Evolutionary conservation across 352 stramenopile genomes (phyloP).

Genomic region (Plasmopara muralis): DNA sequence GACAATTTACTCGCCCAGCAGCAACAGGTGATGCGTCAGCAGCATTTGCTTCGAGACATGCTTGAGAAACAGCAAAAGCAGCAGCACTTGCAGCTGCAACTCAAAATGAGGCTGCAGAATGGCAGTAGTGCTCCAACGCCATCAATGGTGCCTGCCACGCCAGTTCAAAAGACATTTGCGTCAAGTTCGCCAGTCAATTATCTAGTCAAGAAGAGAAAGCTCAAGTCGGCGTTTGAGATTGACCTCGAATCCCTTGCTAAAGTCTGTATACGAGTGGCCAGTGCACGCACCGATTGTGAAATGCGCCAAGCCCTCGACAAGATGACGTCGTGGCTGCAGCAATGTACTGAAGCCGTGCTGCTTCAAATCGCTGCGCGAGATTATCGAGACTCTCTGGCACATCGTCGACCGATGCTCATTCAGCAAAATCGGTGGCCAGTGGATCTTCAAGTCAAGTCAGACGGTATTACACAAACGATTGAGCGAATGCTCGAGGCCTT

Average conservation of each 20-base stretch:
- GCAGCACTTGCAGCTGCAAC: slow-evolving; percentile 19
- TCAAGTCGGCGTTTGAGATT: slow-evolving; percentile 32
- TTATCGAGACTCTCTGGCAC: slow-evolving; percentile 33
- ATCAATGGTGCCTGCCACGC: slow-evolving; percentile 1
- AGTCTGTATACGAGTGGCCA: slow-evolving; percentile 41
- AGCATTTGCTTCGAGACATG: slow-evolving; percentile 35
- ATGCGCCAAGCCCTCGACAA: slow-evolving; percentile 51
- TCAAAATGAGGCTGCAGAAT: slow-evolving; percentile 22
- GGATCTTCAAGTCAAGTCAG: slow-evolving; percentile 59
- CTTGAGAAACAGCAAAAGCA: slow-evolving; percentile 32
- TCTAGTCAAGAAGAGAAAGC: slow-evolving; percentile 34
- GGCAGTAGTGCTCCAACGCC: slow-evolving; percentile 5
- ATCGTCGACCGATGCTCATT: slow-evolving; percentile 33
- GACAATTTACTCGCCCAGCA: slow-evolving; percentile 36
- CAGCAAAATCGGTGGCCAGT: slow-evolving; percentile 34
- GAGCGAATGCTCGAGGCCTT: slow-evolving; percentile 35
- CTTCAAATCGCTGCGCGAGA: slow-evolving; percentile 54
- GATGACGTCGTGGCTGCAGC: slow-evolving; percentile 48
- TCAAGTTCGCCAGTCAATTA: slow-evolving; percentile 9
- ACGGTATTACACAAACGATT: slow-evolving; percentile 48
- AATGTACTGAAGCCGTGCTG: slow-evolving; percentile 38
- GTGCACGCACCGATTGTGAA: slow-evolving; percentile 41
- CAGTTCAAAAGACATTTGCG: slow-evolving; percentile 5
- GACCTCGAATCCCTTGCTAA: slow-evolving; percentile 60
- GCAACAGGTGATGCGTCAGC: slow-evolving; percentile 42